Conservation (phyloP, 2,329 filamentous ascomycete species). For the Cryphonectria radicalis region DNA sequence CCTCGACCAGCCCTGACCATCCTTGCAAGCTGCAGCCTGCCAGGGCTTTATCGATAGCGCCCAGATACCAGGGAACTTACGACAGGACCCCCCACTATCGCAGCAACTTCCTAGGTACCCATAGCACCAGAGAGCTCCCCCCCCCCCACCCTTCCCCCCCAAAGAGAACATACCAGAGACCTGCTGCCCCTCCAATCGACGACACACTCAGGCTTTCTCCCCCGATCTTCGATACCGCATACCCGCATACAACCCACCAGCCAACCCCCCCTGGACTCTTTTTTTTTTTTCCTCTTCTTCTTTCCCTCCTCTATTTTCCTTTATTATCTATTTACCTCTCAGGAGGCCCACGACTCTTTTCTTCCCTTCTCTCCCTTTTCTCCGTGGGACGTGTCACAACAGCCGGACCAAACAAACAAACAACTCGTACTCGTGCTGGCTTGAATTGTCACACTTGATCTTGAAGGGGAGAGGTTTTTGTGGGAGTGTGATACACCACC, state of each 20-base stretch:
- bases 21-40: conserved; percentile 17
- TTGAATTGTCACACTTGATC: too few species aligned
- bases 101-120: background rate
- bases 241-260: background rate
- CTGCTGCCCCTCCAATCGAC: conserved; percentile 12
- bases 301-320: background rate
- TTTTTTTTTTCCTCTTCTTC: background rate
- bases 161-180: conserved; percentile 5
- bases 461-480: background rate
- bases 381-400: background rate
- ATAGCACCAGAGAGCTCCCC: background rate
- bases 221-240: background rate
- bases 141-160: background rate
- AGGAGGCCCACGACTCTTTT: background rate
- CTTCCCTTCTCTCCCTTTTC: too few species aligned
- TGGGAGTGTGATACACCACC: background rate
- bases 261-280: background rate
- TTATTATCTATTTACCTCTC: background rate
- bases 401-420: background rate
- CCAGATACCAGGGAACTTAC: conserved; percentile 1
- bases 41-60: conserved; percentile 23
- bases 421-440: background rate
- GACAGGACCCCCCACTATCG: conserved; percentile 1
- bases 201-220: conserved; percentile 1
- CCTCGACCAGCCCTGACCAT: background rate